A percentile compares a stretch with the other conserved stretches of the same genome.
Conservation (phyloP, 139 green algal genomes). For the Chlorella ohadii region DNA sequence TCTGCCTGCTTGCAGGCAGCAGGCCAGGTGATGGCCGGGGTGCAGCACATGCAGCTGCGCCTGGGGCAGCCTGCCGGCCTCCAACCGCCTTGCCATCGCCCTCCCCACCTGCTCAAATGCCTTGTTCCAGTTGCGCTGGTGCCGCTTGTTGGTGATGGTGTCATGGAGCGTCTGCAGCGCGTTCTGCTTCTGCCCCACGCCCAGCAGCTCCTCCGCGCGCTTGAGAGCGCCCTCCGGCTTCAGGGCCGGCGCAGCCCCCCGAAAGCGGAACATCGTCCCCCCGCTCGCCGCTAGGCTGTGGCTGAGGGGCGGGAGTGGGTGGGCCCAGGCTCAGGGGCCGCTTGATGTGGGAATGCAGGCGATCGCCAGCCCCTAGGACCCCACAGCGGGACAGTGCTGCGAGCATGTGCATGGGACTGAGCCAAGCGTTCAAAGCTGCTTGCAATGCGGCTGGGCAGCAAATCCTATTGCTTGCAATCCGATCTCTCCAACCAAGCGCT, state of each 20-base stretch:
- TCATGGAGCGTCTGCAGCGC: conserved; percentile 85
- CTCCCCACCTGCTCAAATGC: conserved; percentile 51
- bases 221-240: conserved; percentile 99
- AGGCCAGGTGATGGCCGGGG: not conserved
- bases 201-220: conserved; percentile 94
- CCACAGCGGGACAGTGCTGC: no score
- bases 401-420: no score
- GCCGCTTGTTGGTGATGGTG: conserved; percentile 95
- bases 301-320: no score
- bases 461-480: no score
- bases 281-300: no score
- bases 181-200: conserved; percentile 67
- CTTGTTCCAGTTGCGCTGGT: conserved; percentile 96
- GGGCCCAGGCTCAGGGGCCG: no score
- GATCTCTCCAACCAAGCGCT: no score
- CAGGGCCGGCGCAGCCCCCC: conserved; percentile 67
- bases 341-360: no score
- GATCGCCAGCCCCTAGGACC: no score
- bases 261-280: not conserved
- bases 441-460: no score
- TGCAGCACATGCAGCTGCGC: not conserved
- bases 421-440: no score
- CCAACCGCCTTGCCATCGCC: not conserved
- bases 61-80: not conserved
- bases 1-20: no score